Evolutionary conservation across 1,284 basidiomycete genomes (phyloP), one percentile per base, ranked within the genome.

Genomic region (Hemileia vastatrix): DNA sequence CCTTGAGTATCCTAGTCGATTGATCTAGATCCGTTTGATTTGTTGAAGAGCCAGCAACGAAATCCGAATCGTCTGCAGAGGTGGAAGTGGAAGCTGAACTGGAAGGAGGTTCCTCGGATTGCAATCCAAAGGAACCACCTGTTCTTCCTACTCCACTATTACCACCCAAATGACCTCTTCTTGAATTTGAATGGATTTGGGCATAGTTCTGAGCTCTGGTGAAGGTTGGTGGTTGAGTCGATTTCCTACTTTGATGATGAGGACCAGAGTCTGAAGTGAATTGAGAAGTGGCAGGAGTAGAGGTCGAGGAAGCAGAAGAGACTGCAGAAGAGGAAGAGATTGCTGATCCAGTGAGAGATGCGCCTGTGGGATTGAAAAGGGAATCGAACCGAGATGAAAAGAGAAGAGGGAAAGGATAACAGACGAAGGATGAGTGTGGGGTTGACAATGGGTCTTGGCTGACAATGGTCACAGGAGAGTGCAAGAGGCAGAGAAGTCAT

Each of bases 261-360:
- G 19, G 33, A 23, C 55, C 44, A n/a, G 27, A 21, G 50, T 9
- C 8, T 47, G 55, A 24, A 49, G 8, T 13, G 32, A 45, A 18
- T 23, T 13, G 52, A 55, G 9, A 47, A 43, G 66, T 65, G 43
- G 66, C 63, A 8, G 68, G 69, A 6, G 70, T 71, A 23, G 70
- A 71, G 24, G 62, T 63, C 6, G 70, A 69, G 31, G 68, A 70
- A 27, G 70, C 67, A 18, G 49, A 64, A 27, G 70, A 71, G 23
- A 68, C 65, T n/a, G 62, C 68, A 6, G 68, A 70, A 11, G 70
- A 65, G 19, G 67, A 67, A 23, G 53, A 62, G 23, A 44, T 45
- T 6, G 44, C 54, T 19, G 18, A 18, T 9, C 44, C 40, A 6
- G 32, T 50, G 52, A 57, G 54, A 57, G 55, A 40, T 47, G 52